Evolutionary conservation across 495 filamentous ascomycete species (phyloP).

Genomic region (Ascobolus immersus): DNA sequence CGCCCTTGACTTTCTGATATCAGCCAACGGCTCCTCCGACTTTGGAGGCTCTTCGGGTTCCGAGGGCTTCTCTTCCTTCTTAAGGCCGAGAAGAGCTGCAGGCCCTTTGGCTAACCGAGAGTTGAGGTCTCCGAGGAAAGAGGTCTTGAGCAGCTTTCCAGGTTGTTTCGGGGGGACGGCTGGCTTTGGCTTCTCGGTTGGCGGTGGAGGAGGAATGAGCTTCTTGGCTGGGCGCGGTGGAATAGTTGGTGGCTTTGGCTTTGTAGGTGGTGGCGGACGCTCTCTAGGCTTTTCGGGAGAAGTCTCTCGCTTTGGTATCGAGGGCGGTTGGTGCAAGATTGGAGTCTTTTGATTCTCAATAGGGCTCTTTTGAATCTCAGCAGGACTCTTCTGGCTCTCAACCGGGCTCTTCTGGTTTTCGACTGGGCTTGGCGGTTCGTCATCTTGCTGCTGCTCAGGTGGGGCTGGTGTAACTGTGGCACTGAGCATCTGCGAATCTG

Average conservation of each 20-base stretch:
- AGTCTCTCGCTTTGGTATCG: too few relatives aligned
- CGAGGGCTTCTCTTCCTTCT: slow-evolving; percentile 43
- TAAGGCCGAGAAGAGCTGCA: slow-evolving; percentile 47
- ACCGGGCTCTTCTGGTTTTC: too few relatives aligned
- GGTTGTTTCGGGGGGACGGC: too few relatives aligned
- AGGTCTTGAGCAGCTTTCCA: too few relatives aligned
- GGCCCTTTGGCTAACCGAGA: slow-evolving; percentile 60
- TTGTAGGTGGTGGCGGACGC: neutral
- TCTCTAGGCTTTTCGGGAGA: neutral
- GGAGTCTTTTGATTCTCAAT: too few relatives aligned
- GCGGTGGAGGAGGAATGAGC: slow-evolving; percentile 4
- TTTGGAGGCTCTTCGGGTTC: slow-evolving; percentile 24
- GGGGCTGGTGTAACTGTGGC: slow-evolving; percentile 73
- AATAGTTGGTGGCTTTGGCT: slow-evolving; percentile 13
- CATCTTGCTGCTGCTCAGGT: too few relatives aligned
- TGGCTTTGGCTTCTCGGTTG: slow-evolving; percentile 37
- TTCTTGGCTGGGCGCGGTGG: slow-evolving; percentile 13
- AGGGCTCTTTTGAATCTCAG: too few relatives aligned
- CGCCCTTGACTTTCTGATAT: slow-evolving; percentile 73
- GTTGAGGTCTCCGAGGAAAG: too few relatives aligned
- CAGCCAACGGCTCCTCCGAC: slow-evolving; percentile 52
- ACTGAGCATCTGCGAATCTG: slow-evolving; percentile 57
- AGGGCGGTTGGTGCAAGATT: too few relatives aligned
- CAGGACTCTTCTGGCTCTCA: too few relatives aligned
- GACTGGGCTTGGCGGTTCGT: slow-evolving; percentile 17